These are phyloP conservation scores for Bipolaris oryzae DNA, from an alignment of 2,329 filamentous ascomycete species.

Conservation along the genomic window DNA sequence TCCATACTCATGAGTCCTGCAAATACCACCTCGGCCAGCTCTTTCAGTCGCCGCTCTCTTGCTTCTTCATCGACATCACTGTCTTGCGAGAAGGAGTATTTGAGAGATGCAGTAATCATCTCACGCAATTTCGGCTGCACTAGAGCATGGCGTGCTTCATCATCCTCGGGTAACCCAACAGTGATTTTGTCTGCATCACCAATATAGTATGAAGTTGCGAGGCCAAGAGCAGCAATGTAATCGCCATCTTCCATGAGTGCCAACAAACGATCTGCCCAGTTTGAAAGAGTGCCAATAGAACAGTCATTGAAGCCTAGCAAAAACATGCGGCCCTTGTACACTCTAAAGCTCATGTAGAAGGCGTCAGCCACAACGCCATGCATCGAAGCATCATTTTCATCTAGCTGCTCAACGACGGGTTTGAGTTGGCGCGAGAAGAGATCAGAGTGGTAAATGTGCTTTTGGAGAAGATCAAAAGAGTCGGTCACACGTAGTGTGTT, in stretches of 20 bases:
- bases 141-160: conserved; percentile 74
- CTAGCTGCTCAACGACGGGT: conserved; percentile 81
- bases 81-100: conserved; percentile 78
- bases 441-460: conserved; percentile 90
- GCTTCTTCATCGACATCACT: conserved; percentile 58
- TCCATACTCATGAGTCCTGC: conserved; percentile 78
- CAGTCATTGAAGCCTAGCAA: conserved; percentile 92
- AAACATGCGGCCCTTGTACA: conserved; percentile 93
- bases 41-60: conserved; percentile 67
- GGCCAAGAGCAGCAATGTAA: conserved; percentile 85
- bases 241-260: conserved; percentile 97
- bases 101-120: conserved; percentile 90
- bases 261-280: conserved; percentile 93
- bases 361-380: conserved; percentile 96
- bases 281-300: conserved; percentile 88
- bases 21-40: conserved; percentile 84
- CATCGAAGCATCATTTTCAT: conserved; percentile 86
- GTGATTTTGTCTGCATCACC: conserved; percentile 94
- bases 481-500: conserved; percentile 85
- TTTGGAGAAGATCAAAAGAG: conserved; percentile 87
- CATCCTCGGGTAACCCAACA: conserved; percentile 88
- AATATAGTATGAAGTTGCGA: conserved; percentile 90
- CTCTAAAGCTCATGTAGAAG: conserved; percentile 96
- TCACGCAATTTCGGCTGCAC: conserved; percentile 89
- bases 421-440: conserved; percentile 88